These are phyloP conservation scores for Lactarius hatsudake DNA, from an alignment of 768 basidiomycete species.

Conservation along the genomic window DNA sequence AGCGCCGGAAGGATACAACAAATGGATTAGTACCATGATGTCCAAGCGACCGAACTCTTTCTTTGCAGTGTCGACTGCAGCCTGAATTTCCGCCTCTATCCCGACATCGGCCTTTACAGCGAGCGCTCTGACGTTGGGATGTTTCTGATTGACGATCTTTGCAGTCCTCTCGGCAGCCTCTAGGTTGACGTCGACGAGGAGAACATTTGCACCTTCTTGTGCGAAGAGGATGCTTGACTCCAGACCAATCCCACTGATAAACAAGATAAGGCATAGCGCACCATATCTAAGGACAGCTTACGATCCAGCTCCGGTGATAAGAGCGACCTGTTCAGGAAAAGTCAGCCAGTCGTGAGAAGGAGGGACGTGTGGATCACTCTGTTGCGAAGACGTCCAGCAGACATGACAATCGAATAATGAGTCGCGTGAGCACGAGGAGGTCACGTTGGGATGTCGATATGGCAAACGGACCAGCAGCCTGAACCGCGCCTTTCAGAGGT, in stretches of 20 bases:
- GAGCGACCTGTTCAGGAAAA: conserved; percentile 50
- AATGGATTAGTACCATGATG: conserved; percentile 66
- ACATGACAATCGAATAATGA: neutral
- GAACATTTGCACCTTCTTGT: conserved; percentile 86
- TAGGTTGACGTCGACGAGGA: conserved; percentile 86
- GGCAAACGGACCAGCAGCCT: neutral
- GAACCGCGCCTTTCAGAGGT: neutral
- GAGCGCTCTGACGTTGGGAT: conserved; percentile 65
- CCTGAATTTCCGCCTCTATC: conserved; percentile 84
- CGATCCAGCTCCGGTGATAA: conserved; percentile 90
- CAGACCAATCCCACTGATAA: conserved; percentile 85
- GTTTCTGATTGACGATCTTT: conserved; percentile 58
- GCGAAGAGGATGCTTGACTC: conserved; percentile 96
- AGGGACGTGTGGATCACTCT: conserved; percentile 43
- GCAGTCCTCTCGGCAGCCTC: conserved; percentile 67
- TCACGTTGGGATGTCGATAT: neutral
- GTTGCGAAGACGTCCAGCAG: conserved; percentile 59
- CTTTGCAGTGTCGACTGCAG: conserved; percentile 75
- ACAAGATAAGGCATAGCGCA: neutral
- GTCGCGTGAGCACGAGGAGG: neutral
- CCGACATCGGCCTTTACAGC: conserved; percentile 83
- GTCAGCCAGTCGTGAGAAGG: neutral
- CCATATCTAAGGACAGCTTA: conserved; percentile 41
- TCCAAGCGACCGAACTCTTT: conserved; percentile 90
- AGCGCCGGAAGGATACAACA: neutral